phyloP scores from a whole-genome alignment of 352 stramenopile species.

The Phytophthora vignae region DNA sequence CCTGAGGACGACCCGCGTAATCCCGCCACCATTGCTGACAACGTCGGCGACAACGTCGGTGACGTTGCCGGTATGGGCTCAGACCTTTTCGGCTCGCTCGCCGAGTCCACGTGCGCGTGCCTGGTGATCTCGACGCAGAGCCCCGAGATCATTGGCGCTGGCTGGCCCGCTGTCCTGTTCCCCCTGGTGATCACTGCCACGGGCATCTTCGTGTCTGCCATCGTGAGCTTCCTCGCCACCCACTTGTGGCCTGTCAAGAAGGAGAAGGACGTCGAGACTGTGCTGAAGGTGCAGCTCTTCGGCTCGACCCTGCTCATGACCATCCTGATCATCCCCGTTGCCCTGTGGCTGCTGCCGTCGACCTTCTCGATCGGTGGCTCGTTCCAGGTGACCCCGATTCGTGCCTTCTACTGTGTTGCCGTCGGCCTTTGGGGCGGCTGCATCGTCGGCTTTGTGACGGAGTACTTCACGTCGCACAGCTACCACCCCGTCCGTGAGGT shows the following conservation, averaged over 20 bases:
- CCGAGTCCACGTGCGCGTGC: slow-evolving; percentile 98
- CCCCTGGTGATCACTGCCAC: slow-evolving; percentile 96
- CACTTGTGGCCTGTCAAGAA: slow-evolving; percentile 95
- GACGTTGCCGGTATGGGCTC: slow-evolving; percentile 99
- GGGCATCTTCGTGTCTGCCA: slow-evolving; percentile 97
- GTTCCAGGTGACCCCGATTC: slow-evolving; percentile 83
- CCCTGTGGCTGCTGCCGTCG: slow-evolving; percentile 93
- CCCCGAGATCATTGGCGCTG: slow-evolving; percentile 88
- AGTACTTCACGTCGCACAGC: slow-evolving; percentile 99
- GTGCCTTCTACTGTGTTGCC: slow-evolving; percentile 94
- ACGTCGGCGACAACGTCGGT: slow-evolving; percentile 99
- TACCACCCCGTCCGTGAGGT: slow-evolving; percentile 97
- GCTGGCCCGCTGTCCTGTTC: slow-evolving; percentile 97
- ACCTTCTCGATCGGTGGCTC: slow-evolving; percentile 88
- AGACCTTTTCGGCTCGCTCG: slow-evolving; percentile 99
- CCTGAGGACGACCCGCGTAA: slow-evolving; percentile 99
- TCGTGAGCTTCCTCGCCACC: slow-evolving; percentile 98
- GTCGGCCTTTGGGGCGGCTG: slow-evolving; percentile 97
- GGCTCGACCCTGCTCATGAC: slow-evolving; percentile 97
- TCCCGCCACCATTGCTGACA: slow-evolving; percentile 99
- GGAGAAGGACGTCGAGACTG: slow-evolving; percentile 96
- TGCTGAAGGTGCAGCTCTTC: slow-evolving; percentile 99
- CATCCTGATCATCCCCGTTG: slow-evolving; percentile 90
- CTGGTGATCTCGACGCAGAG: slow-evolving; percentile 97
- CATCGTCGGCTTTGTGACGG: slow-evolving; percentile 98